Evolutionary conservation across 2,329 filamentous ascomycete genomes (phyloP).

Genomic region (Harringtonia aguacate): DNA sequence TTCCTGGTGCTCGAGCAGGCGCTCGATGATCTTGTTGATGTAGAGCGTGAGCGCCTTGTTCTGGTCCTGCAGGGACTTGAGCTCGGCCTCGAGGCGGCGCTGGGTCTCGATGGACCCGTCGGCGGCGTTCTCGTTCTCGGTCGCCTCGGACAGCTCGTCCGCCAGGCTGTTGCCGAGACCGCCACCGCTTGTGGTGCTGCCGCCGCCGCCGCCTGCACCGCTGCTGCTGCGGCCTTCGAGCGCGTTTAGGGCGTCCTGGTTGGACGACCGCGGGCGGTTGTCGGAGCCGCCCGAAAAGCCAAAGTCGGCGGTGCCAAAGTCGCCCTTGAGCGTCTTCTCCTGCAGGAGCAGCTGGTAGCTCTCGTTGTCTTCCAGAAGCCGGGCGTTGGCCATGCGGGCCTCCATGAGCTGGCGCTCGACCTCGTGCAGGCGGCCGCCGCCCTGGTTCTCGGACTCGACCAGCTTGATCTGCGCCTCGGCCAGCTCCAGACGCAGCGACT

Average conservation of each 20-base stretch:
- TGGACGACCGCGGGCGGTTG: slow-evolving; percentile 29
- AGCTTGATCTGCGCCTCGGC: slow-evolving; percentile 94
- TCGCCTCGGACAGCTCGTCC: slow-evolving; percentile 72
- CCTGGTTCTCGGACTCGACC: slow-evolving; percentile 86
- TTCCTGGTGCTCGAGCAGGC: slow-evolving; percentile 84
- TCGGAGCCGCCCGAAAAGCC: slow-evolving; percentile 34
- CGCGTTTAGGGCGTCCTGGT: slow-evolving; percentile 54
- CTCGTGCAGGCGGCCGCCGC: slow-evolving; percentile 76
- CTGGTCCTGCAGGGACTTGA: slow-evolving; percentile 75
- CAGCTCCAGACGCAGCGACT: slow-evolving; percentile 80
- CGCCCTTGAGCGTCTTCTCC: slow-evolving; percentile 90
- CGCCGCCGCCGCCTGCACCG: too few relatives aligned
- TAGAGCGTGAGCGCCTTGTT: slow-evolving; percentile 97
- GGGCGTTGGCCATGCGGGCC: slow-evolving; percentile 87
- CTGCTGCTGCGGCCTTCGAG: slow-evolving; percentile 44
- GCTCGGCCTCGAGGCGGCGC: slow-evolving; percentile 65
- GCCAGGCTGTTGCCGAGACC: too few relatives aligned
- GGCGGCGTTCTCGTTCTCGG: slow-evolving; percentile 41
- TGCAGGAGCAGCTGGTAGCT: slow-evolving; percentile 92
- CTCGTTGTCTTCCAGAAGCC: slow-evolving; percentile 97
- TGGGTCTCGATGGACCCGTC: slow-evolving; percentile 29
- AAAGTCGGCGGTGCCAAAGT: slow-evolving; percentile 76
- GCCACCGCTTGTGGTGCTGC: too few relatives aligned
- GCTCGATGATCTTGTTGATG: slow-evolving; percentile 98
- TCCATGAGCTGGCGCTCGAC: slow-evolving; percentile 88